Conservation (phyloP, 1,284 basidiomycete species). For the Sanghuangporus sanghuang region DNA sequence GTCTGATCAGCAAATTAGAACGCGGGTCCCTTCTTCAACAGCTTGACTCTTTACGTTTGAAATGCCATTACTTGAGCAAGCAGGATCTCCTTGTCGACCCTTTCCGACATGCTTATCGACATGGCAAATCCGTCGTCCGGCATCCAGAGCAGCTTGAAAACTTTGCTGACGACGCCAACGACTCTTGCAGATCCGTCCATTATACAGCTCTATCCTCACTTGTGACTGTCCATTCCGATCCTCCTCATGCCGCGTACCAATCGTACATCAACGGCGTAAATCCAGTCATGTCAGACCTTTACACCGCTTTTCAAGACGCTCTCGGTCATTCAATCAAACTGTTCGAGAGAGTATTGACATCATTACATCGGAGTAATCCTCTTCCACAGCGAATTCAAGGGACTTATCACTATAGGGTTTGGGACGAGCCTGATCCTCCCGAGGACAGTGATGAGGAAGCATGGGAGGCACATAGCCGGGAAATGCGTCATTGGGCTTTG, state of each 20-base stretch:
- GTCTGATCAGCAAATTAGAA: slow-evolving; percentile 22
- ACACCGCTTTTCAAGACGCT: slow-evolving; percentile 22
- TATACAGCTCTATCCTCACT: slow-evolving; percentile 44
- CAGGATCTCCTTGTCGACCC: slow-evolving; percentile 22
- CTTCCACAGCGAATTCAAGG: slow-evolving; percentile 37
- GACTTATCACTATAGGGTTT: slow-evolving; percentile 35
- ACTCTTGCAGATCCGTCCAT: slow-evolving; percentile 26
- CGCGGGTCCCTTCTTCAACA: slow-evolving; percentile 20
- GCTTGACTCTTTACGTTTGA: slow-evolving; percentile 23
- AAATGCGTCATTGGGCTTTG: slow-evolving; percentile 38
- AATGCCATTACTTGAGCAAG: slow-evolving; percentile 21
- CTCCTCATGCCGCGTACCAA: slow-evolving; percentile 28
- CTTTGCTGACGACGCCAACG: background rate
- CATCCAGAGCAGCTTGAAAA: background rate
- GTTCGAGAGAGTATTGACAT: slow-evolving; percentile 48
- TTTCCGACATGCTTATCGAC: slow-evolving; percentile 10
- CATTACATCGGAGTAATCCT: slow-evolving; percentile 45
- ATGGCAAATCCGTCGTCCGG: background rate
- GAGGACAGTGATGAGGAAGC: slow-evolving; percentile 44
- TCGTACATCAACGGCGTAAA: slow-evolving; percentile 57
- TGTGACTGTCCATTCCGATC: slow-evolving; percentile 32
- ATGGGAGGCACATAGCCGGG: slow-evolving; percentile 37
- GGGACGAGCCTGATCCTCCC: slow-evolving; percentile 46
- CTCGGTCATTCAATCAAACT: slow-evolving; percentile 40
- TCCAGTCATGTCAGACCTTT: slow-evolving; percentile 30